Evolutionary conservation across 768 basidiomycete genomes (phyloP), one percentile per base, ranked within the genome.

Genomic region (Macrolepiota dolichaula): DNA sequence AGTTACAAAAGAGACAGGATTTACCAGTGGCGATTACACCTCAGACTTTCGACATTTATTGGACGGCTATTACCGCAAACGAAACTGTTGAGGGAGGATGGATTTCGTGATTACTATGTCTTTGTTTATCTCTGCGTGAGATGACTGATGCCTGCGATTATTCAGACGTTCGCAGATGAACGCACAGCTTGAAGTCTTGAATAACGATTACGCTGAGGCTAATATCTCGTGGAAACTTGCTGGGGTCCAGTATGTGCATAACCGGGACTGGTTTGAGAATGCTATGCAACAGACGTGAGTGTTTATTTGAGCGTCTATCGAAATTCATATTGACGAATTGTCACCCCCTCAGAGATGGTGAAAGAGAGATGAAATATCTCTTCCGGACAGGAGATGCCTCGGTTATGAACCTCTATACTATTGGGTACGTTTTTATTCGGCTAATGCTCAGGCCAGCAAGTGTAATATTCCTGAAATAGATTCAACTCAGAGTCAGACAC

Each of bases 251-350:
- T 71, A 77, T 58, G 77, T 79, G 29, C 61, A 74, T 59, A 79
- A 76, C 67, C 56, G 65, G 25, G 69, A 76, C 62, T 83, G 81
- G 81, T 81, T 79, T 66, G 70, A 73, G 64, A 68, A 69, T 32
- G 73, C 72, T 38, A 70, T 70, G 19, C 70, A 71, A 32, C 65
- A 66, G 13, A 61, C 68, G 66, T 72, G 64, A 44, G 68, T 70
- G 64, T 50, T 36, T 9, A 36, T 25, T 25, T 53, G 1, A 15
- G 10, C 3, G 15, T 49, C 47, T 25, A 11, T 38, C 11, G 11
- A 4, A 32, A 19, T 22, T 2, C 17, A 24, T 51, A 12, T 12
- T 44, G 36, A 37, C 22, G 4, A 17, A 19, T 49, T 40, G 10
- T 35, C 68, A 51, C 66, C 29, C 29, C 29, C n/a, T 37, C 54